A percentile compares a stretch with the other conserved stretches of the same genome.
These are phyloP conservation scores for Candida ipomoeae DNA, from an alignment of 805 yeast species.

Conservation along the genomic window DNA sequence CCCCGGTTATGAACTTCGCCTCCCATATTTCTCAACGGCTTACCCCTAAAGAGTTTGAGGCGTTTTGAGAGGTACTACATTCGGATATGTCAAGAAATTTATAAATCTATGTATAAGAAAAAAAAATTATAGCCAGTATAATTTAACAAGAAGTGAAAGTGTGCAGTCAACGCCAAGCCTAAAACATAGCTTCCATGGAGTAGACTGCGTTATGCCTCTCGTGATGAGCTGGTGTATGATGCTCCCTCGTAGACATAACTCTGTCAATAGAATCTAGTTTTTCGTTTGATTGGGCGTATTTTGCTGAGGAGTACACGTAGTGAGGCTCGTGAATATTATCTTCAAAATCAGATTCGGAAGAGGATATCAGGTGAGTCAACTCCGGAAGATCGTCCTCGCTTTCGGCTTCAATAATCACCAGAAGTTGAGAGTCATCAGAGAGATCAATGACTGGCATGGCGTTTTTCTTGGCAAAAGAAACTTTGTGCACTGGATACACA, in stretches of 20 bases:
- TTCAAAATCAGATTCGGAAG: slow-evolving; percentile 16
- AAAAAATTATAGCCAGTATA: slow-evolving; percentile 1
- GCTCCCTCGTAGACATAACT: background rate
- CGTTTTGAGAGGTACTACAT: no score
- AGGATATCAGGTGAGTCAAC: slow-evolving; percentile 13
- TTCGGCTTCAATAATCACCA: slow-evolving; percentile 12
- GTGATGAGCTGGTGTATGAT: slow-evolving; percentile 12
- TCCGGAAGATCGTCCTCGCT: slow-evolving; percentile 15
- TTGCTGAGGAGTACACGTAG: slow-evolving; percentile 8
- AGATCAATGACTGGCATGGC: slow-evolving; percentile 12
- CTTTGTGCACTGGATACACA: background rate
- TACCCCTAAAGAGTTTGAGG: background rate
- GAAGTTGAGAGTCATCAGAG: slow-evolving; percentile 12
- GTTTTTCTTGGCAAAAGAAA: slow-evolving; percentile 1
- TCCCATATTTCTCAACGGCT: background rate
- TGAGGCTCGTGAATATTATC: slow-evolving; percentile 11
- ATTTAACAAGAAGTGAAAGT: background rate
- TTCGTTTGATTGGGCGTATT: slow-evolving; percentile 6
- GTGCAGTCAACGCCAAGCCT: slow-evolving; percentile 9
- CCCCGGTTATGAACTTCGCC: background rate
- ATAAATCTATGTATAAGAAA: background rate
- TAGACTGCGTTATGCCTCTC: slow-evolving; percentile 31
- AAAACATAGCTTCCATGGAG: slow-evolving; percentile 38
- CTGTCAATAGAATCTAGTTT: background rate
- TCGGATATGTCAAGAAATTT: background rate